Conservation (phyloP, 2,329 filamentous ascomycete species). For the Alternaria consortialis region DNA sequence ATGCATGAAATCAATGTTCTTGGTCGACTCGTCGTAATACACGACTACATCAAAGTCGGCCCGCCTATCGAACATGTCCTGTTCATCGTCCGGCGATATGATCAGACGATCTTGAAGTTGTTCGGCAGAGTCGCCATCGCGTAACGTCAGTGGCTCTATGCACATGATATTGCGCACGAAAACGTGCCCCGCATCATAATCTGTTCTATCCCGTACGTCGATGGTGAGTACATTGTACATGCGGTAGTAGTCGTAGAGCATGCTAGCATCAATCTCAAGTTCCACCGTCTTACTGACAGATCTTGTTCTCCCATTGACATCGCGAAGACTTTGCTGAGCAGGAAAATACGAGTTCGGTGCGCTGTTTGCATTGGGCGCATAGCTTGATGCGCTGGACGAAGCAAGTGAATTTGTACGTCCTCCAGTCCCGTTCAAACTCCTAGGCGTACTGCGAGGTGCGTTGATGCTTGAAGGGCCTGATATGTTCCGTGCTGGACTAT, state of each 20-base stretch:
- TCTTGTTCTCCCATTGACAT: conserved; percentile 40
- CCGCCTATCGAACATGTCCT: conserved; percentile 73
- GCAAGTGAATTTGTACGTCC: conserved; percentile 65
- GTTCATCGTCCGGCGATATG: conserved; percentile 77
- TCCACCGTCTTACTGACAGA: conserved; percentile 64
- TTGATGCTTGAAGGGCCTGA: conserved; percentile 71
- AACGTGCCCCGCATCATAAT: conserved; percentile 90
- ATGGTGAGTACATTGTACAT: conserved; percentile 78
- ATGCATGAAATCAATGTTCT: conserved; percentile 65
- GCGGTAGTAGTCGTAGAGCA: conserved; percentile 75
- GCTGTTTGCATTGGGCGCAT: conserved; percentile 50
- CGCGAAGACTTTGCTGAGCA: conserved; percentile 26
- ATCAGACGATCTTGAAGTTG: conserved; percentile 74
- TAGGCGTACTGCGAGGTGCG: conserved; percentile 70
- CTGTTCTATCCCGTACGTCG: conserved; percentile 80
- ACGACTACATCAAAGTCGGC: conserved; percentile 86
- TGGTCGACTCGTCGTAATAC: conserved; percentile 81
- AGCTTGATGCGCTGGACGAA: conserved; percentile 49
- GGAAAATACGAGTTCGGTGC: conserved; percentile 56
- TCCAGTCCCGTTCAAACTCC: conserved; percentile 66
- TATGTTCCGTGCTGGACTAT: conserved; percentile 78
- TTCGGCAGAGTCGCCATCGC: conserved; percentile 72
- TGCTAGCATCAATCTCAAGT: conserved; percentile 71
- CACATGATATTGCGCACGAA: conserved; percentile 85
- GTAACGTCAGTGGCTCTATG: conserved; percentile 81